A percentile compares a stretch with the other conserved stretches of the same genome.
Conservation (phyloP, 495 filamentous ascomycete genomes). For the Lasiosphaeria miniovina region DNA sequence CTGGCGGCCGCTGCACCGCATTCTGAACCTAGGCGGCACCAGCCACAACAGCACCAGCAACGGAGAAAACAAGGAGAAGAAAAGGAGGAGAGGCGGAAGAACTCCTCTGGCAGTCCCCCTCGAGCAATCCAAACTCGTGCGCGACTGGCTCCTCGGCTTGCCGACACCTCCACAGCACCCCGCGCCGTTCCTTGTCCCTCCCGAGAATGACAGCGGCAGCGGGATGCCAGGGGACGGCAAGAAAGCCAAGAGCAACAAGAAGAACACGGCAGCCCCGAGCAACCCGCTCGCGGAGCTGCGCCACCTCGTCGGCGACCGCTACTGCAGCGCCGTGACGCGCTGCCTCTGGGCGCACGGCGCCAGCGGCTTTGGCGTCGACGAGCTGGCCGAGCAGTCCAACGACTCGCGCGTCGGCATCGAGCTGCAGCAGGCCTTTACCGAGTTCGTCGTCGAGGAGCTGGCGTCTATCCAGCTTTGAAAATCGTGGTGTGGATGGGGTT, state of each 20-base stretch:
- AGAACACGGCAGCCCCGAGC: not conserved
- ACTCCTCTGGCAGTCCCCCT: slow-evolving; percentile 14
- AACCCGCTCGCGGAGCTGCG: slow-evolving; percentile 29
- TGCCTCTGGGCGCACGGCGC: slow-evolving; percentile 34
- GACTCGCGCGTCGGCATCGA: slow-evolving; percentile 20
- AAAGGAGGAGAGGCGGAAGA: not conserved
- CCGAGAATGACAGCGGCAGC: too few relatives aligned
- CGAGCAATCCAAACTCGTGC: slow-evolving; percentile 21
- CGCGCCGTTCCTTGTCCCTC: too few relatives aligned
- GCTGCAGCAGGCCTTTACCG: slow-evolving; percentile 31
- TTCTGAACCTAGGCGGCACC: slow-evolving; percentile 32
- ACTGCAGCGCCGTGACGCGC: slow-evolving; percentile 24
- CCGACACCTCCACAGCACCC: too few relatives aligned
- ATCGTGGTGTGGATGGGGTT: too few relatives aligned
- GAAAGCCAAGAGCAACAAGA: too few relatives aligned
- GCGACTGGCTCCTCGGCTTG: slow-evolving; percentile 28
- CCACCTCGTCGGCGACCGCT: slow-evolving; percentile 24
- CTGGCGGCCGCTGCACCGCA: slow-evolving; percentile 44
- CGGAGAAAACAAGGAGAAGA: not conserved
- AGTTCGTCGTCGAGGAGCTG: slow-evolving; percentile 28
- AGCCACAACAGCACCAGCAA: too few relatives aligned
- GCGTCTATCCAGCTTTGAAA: slow-evolving; percentile 15
- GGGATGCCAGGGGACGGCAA: too few relatives aligned
- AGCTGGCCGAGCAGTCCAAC: slow-evolving; percentile 22
- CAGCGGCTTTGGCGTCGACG: slow-evolving; percentile 29